Evolutionary conservation across 2,329 filamentous ascomycete genomes (phyloP).

Genomic region (Aspergillus latus): DNA sequence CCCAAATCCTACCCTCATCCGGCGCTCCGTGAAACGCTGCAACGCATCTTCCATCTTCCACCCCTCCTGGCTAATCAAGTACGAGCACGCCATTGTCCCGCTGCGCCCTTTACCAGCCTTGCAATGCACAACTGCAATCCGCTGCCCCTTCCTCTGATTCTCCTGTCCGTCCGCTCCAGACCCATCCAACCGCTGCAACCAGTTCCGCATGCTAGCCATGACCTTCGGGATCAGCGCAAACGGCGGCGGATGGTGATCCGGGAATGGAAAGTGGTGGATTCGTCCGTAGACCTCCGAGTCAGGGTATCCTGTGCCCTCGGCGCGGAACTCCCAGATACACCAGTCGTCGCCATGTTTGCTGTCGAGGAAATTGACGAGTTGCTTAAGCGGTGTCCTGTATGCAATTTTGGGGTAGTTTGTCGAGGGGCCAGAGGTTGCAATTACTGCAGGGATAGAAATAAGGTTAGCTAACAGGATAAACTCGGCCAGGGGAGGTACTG

Average conservation of each 20-base stretch:
- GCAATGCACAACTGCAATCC: conserved; percentile 91
- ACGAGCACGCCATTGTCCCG: conserved; percentile 83
- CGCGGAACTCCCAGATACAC: conserved; percentile 97
- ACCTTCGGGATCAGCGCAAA: conserved; percentile 86
- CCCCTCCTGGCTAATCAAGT: conserved; percentile 82
- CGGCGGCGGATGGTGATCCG: conserved; percentile 94
- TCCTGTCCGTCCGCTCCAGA: conserved; percentile 14
- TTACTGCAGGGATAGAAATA: conserved; percentile 44
- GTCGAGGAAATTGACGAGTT: conserved; percentile 85
- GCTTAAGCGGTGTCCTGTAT: conserved; percentile 89
- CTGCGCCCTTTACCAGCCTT: conserved; percentile 95
- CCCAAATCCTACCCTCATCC: conserved; percentile 89
- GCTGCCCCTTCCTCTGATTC: conserved; percentile 35
- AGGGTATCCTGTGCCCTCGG: conserved; percentile 93
- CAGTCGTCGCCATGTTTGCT: conserved; percentile 77
- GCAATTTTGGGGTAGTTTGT: conserved; percentile 86
- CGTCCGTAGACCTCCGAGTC: conserved; percentile 83
- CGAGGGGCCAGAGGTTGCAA: conserved; percentile 80
- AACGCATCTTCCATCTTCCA: conserved; percentile 66
- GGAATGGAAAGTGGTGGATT: conserved; percentile 91
- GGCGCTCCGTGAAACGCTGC: conserved; percentile 70
- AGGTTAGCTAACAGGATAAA: background rate
- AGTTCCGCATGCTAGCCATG: conserved; percentile 89
- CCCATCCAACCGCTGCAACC: conserved; percentile 57
- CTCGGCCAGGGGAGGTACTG: background rate